A percentile compares a stretch with the other conserved stretches of the same genome.
Evolutionary conservation across 1,284 basidiomycete genomes (phyloP).

Genomic region (Cutaneotrichosporon mucoides): DNA sequence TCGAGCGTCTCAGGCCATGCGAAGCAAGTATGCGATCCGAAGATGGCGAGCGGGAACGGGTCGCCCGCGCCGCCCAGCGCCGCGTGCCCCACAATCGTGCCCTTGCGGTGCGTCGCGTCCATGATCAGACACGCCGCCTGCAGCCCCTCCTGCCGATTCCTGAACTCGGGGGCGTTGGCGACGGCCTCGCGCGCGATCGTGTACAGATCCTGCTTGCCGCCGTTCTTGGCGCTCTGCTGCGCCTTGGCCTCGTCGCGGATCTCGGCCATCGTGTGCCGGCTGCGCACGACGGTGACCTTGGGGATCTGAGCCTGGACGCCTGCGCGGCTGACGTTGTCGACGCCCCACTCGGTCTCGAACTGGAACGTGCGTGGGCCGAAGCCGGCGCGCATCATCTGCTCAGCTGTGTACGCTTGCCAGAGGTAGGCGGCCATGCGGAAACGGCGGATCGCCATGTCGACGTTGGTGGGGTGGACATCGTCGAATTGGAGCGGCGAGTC

Average conservation of each 20-base stretch:
- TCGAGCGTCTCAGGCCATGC: constrained; percentile 6
- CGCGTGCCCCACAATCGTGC: constrained; percentile 9
- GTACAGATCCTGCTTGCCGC: not conserved
- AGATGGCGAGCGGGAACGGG: constrained; percentile 5
- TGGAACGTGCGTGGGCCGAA: constrained; percentile 11
- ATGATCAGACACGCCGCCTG: constrained; percentile 6
- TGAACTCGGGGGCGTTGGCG: constrained; percentile 7
- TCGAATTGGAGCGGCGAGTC: constrained; percentile 10
- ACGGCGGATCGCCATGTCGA: constrained; percentile 7
- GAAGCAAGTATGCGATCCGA: constrained; percentile 8
- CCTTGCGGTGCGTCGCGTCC: constrained; percentile 3
- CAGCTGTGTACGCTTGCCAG: constrained; percentile 11
- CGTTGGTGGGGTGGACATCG: constrained; percentile 4
- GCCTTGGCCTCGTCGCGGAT: constrained; percentile 6
- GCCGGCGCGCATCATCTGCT: constrained; percentile 10
- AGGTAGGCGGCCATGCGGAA: constrained; percentile 13
- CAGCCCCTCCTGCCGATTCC: not conserved
- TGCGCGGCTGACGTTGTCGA: not conserved
- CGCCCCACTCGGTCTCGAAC: constrained; percentile 7
- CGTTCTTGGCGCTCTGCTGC: constrained; percentile 6
- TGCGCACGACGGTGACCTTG: constrained; percentile 9
- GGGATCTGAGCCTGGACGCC: not conserved
- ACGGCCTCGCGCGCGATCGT: constrained; percentile 2
- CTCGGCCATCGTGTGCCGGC: not conserved
- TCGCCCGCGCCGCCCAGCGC: constrained; percentile 5